Conservation (phyloP, 345 rosid species). For the Salix purpurea region DNA sequence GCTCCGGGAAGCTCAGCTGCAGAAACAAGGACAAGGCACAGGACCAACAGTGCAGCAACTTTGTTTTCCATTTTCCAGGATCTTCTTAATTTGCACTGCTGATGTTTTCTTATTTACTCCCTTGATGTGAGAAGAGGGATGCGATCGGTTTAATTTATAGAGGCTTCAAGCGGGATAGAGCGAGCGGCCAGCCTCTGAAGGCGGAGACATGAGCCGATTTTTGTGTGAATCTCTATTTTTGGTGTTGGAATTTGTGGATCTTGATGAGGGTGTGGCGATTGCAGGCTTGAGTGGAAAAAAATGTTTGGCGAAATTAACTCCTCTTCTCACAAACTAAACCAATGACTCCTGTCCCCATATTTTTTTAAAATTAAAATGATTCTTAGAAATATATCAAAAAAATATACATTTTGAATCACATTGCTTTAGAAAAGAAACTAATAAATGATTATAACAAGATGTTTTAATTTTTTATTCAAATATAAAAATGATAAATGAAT, state of each 20-base stretch:
- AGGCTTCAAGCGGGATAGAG: not conserved
- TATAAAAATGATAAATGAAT: too few species aligned
- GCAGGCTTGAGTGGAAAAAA: not conserved
- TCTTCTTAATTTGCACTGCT: not conserved
- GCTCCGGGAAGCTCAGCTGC: constrained; percentile 1
- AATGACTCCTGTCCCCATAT: not conserved
- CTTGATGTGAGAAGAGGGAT: not conserved
- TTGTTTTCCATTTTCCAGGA: constrained; percentile 22
- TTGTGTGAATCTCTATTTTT: not conserved
- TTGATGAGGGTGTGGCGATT: not conserved
- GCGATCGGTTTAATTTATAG: not conserved
- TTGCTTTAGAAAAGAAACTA: not conserved
- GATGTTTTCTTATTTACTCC: not conserved
- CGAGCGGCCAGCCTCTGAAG: not conserved
- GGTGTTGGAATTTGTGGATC: not conserved
- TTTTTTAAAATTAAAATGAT: too few species aligned
- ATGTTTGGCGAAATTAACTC: not conserved
- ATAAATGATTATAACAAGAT: too few species aligned
- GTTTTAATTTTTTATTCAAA: too few species aligned
- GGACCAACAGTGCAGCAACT: constrained; percentile 17
- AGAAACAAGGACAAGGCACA: constrained; percentile 23
- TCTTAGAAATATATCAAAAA: too few species aligned
- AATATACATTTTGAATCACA: too few species aligned
- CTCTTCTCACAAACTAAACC: not conserved
- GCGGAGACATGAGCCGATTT: not conserved